These are phyloP conservation scores for Blastobotrys arbuscula DNA, from an alignment of 1,139 yeast species.

Conservation along the genomic window DNA sequence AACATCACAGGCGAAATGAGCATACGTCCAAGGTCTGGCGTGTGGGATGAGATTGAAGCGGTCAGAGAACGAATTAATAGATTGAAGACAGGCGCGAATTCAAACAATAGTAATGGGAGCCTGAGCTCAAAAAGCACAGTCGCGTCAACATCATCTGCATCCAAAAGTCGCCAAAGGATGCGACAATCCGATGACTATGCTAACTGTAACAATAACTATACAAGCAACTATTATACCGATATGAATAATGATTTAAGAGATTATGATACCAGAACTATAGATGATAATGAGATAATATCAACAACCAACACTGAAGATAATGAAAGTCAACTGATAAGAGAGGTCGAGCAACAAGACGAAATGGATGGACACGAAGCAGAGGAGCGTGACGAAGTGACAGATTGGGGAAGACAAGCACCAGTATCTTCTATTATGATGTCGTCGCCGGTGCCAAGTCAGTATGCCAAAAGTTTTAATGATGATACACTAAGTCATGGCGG, in stretches of 20 bases:
- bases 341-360: neutral
- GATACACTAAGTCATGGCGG: neutral
- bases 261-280: neutral
- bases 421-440: conserved; percentile 8
- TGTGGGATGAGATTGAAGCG: conserved; percentile 18
- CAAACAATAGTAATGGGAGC: neutral
- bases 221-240: neutral
- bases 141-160: neutral
- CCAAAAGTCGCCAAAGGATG: neutral
- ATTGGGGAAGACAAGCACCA: conserved; percentile 10
- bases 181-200: neutral
- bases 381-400: neutral
- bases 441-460: conserved; percentile 4
- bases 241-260: neutral
- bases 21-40: conserved; percentile 7
- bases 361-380: neutral
- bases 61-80: conserved; percentile 15
- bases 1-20: neutral
- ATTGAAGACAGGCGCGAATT: conserved; percentile 10
- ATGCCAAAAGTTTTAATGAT: neutral
- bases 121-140: neutral
- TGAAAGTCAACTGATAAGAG: neutral
- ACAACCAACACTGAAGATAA: too few species aligned
- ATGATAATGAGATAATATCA: too few species aligned
- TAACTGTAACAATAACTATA: neutral